A percentile compares a stretch with the other conserved stretches of the same genome.
Conservation (phyloP, 2,329 filamentous ascomycete genomes). For the Beauveria australis region DNA sequence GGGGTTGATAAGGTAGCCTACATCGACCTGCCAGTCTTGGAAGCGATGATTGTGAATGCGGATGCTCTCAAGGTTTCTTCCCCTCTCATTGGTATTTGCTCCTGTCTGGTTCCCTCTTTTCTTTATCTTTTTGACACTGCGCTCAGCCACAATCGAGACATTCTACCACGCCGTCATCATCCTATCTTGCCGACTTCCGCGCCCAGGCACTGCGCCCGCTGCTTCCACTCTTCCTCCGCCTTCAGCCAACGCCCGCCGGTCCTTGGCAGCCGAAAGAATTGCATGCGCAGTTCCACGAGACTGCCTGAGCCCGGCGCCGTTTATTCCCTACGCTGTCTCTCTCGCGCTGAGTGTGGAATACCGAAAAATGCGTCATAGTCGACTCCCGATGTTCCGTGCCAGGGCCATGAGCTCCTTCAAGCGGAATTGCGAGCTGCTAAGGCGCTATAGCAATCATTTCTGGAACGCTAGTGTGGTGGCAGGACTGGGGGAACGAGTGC, state of each 20-base stretch:
- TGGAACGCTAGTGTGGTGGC: slow-evolving; percentile 49
- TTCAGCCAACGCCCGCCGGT: slow-evolving; percentile 47
- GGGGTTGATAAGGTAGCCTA: slow-evolving; percentile 35
- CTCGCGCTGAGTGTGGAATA: slow-evolving; percentile 55
- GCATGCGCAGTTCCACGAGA: slow-evolving; percentile 45
- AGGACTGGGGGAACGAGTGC: slow-evolving; percentile 44
- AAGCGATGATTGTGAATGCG: slow-evolving; percentile 48
- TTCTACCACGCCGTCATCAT: slow-evolving; percentile 59
- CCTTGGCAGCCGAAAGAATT: slow-evolving; percentile 49
- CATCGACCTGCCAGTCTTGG: slow-evolving; percentile 48
- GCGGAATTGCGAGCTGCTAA: slow-evolving; percentile 44
- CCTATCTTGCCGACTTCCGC: slow-evolving; percentile 48
- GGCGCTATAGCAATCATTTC: slow-evolving; percentile 47
- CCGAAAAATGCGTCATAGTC: slow-evolving; percentile 54
- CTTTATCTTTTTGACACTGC: background rate
- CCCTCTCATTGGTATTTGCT: slow-evolving; percentile 37
- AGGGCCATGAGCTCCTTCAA: slow-evolving; percentile 48
- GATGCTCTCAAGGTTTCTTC: slow-evolving; percentile 42
- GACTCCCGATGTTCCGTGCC: slow-evolving; percentile 48
- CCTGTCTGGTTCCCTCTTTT: background rate
- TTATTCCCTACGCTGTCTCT: slow-evolving; percentile 54
- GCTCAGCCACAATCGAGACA: slow-evolving; percentile 48
- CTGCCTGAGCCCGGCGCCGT: slow-evolving; percentile 44
- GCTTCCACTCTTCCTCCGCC: slow-evolving; percentile 36
- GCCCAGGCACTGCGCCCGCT: slow-evolving; percentile 30